Base-by-base conservation (phyloP, 352 stramenopile species). In the Globisporangium rhizosaccharum region DNA sequence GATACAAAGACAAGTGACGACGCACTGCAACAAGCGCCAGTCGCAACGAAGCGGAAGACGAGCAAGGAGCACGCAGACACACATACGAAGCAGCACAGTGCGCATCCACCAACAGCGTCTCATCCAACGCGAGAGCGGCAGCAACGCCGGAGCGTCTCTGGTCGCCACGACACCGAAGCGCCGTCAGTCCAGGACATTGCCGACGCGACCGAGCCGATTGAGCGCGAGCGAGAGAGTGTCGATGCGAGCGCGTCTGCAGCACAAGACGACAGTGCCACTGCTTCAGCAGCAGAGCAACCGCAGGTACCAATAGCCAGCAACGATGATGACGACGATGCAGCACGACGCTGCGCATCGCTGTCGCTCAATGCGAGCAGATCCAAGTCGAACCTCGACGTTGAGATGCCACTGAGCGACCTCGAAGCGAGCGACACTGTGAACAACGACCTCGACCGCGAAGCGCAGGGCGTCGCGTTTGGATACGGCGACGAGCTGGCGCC, bases 391-490 rank as follows among this genome's bases (percentile, higher is more conserved):
- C 33, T 56, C 18, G 41, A 55, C 11, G 30, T 61, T 7, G 46
- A 68, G 6, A 30, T 47, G 3, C 45, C 26, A 3, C 20, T 20
- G 5, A 23, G 14, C 3, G 37, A 55, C 11, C 36, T 62, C 0
- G 42, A 60, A 46, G 66, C 54, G n/a, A 70, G 61, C 23, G 61
- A 78, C 30, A 51, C 25, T 0, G 44, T 51, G 9, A 46, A 58
- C 5, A 47, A 65, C 18, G 67, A 79, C 30, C 20, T 39, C 1
- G 57, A 65, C 50, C 63, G 68, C 17, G 68, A 70, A 12, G 53
- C 61, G 1, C 68, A 75, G 55, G 68, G 73, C 18, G 51, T 82
- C 5, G 70, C 55, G 15, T 84, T 79, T 57, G 76, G 64, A 12
- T 84, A 86, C 50, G 76, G 80, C 37, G 61, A 74, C 3, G 63